A percentile compares a stretch with the other conserved stretches of the same genome.
Evolutionary conservation across 1,284 basidiomycete species (phyloP).

Genomic region (Austroboletus niveus): DNA sequence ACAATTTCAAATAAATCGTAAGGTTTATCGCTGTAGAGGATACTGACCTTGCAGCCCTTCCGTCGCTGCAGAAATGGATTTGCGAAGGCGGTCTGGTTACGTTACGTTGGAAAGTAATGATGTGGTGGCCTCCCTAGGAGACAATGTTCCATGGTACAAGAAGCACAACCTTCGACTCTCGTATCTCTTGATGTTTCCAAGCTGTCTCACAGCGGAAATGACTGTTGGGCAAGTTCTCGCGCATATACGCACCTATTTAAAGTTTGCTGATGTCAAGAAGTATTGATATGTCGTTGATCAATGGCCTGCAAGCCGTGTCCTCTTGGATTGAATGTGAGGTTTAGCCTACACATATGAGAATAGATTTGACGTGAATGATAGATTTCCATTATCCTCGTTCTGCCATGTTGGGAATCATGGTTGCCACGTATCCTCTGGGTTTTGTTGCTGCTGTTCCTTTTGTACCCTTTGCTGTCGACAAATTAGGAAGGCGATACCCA

Average conservation of each 20-base stretch:
- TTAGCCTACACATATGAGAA: too few species aligned
- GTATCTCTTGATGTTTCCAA: slow-evolving; percentile 51
- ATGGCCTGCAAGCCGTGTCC: slow-evolving; percentile 18
- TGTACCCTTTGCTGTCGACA: slow-evolving; percentile 11
- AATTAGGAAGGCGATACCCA: slow-evolving; percentile 15
- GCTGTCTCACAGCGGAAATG: slow-evolving; percentile 62
- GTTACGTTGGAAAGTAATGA: slow-evolving; percentile 26
- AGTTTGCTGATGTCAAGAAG: slow-evolving; percentile 1
- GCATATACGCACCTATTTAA: slow-evolving; percentile 12
- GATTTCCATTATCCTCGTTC: slow-evolving; percentile 22
- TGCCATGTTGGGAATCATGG: slow-evolving; percentile 15
- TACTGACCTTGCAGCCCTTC: neutral
- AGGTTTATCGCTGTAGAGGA: neutral
- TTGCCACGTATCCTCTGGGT: slow-evolving; percentile 17
- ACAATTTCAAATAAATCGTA: neutral
- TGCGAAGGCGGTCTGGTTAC: neutral
- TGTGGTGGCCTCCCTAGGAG: slow-evolving; percentile 43
- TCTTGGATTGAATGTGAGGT: slow-evolving; percentile 22
- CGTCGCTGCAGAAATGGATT: slow-evolving; percentile 3
- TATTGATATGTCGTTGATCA: slow-evolving; percentile 18
- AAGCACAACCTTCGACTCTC: slow-evolving; percentile 39
- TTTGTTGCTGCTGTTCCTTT: slow-evolving; percentile 13
- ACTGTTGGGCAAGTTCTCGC: slow-evolving; percentile 49
- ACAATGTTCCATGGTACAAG: slow-evolving; percentile 53
- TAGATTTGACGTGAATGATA: slow-evolving; percentile 2